Conservation (phyloP, 1,139 yeast genomes). For the Pichia sp. region DNA sequence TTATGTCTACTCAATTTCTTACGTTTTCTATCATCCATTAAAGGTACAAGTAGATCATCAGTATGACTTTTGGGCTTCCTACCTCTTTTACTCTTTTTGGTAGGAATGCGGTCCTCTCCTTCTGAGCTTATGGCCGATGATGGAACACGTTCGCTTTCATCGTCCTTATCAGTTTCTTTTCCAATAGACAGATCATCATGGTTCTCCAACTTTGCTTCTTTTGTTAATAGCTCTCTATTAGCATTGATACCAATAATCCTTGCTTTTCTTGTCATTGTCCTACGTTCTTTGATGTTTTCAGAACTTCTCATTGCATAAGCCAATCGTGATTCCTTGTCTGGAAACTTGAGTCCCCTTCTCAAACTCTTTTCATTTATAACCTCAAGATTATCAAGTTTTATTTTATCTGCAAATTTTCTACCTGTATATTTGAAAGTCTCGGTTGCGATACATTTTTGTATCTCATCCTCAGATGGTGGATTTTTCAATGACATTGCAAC, state of each 20-base stretch:
- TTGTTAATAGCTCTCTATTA: not conserved
- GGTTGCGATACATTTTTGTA: constrained; percentile 4
- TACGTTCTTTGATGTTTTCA: not conserved
- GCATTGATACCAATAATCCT: not conserved
- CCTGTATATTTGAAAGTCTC: not conserved
- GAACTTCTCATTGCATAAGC: constrained; percentile 7
- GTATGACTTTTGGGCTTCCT: constrained; percentile 1
- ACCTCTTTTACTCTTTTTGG: not conserved
- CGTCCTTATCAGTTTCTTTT: constrained; percentile 1
- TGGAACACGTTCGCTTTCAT: not conserved
- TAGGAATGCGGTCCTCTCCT: not conserved
- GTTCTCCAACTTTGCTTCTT: not conserved
- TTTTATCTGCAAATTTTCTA: constrained; percentile 11
- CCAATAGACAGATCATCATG: not conserved
- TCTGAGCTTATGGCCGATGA: not conserved
- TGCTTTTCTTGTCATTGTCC: constrained; percentile 1
- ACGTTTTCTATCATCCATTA: constrained; percentile 25
- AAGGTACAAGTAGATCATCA: constrained; percentile 20
- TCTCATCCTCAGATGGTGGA: constrained; percentile 15
- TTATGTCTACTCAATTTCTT: constrained; percentile 18
- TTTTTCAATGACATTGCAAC: constrained; percentile 14
- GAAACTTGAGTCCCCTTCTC: constrained; percentile 10
- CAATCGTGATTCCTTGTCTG: constrained; percentile 12
- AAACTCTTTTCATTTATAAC: constrained; percentile 6
- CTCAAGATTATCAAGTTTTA: constrained; percentile 8